Conservation (phyloP, 139 green algal genomes). For the Axilococcus clingmanii region DNA sequence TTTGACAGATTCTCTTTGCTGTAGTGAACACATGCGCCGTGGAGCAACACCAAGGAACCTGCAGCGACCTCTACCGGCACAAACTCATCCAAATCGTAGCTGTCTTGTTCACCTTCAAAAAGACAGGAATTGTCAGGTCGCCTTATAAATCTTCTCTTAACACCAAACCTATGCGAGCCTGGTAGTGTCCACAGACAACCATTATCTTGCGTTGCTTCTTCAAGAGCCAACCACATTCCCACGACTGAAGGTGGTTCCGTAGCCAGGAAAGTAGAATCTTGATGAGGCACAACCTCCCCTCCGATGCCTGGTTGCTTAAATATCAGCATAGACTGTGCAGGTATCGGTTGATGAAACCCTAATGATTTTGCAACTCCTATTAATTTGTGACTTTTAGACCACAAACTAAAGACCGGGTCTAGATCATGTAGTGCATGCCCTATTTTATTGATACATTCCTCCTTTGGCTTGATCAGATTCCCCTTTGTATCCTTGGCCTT, state of each 20-base stretch:
- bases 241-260: conserved; percentile 72
- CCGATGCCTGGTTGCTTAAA: conserved; percentile 87
- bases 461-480: conserved; percentile 42
- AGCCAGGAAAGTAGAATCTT: conserved; percentile 88
- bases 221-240: conserved; percentile 89
- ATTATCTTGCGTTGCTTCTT: conserved; percentile 81
- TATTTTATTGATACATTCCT: conserved; percentile 83
- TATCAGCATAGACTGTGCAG: conserved; percentile 65
- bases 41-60: conserved; percentile 79
- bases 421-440: conserved; percentile 90
- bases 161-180: conserved; percentile 34
- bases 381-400: conserved; percentile 60
- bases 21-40: conserved; percentile 70
- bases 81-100: conserved; percentile 50
- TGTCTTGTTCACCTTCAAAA: conserved; percentile 35
- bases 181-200: conserved; percentile 83
- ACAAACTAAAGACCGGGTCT: conserved; percentile 74
- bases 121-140: conserved; percentile 13
- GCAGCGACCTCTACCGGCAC: conserved; percentile 60
- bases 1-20: conserved; percentile 33
- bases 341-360: conserved; percentile 63
- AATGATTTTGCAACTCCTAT: conserved; percentile 48
- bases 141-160: conserved; percentile 35
- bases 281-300: conserved; percentile 78
- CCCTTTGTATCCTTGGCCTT: conserved; percentile 62